A percentile compares a stretch with the other conserved stretches of the same genome.
Conservation (phyloP, 75 land plant species). For the Larix kaempferi region DNA sequence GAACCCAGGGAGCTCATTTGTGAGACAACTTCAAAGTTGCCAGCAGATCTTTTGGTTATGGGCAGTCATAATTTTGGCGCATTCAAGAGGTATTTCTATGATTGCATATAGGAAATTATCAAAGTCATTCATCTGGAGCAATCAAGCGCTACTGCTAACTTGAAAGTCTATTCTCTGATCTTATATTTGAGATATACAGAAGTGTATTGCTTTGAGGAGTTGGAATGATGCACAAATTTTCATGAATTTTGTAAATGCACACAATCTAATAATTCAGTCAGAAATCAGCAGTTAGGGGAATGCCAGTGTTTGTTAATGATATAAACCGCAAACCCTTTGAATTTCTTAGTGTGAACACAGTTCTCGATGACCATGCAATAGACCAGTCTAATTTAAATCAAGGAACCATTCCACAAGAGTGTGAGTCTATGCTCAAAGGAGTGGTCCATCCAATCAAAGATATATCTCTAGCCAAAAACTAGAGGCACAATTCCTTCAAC, state of each 20-base stretch:
- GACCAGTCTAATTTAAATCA: not conserved
- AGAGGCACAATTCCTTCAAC: not conserved
- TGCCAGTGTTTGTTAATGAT: not conserved
- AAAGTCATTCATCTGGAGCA: not conserved
- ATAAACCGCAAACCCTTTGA: not conserved
- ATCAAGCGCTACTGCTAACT: constrained; percentile 1
- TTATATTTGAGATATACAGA: not conserved
- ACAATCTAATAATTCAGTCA: not conserved
- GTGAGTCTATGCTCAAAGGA: not conserved
- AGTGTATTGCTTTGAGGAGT: not conserved
- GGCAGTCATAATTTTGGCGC: constrained; percentile 46
- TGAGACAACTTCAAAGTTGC: constrained; percentile 20
- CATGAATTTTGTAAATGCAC: not conserved
- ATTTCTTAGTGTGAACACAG: not conserved
- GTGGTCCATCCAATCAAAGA: not conserved
- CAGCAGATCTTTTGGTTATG: constrained; percentile 57
- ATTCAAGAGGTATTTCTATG: constrained; percentile 37
- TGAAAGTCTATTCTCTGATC: constrained; percentile 1
- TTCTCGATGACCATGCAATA: not conserved
- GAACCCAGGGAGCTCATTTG: constrained; percentile 55
- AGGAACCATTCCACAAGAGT: not conserved
- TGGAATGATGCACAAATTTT: not conserved
- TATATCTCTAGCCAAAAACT: not conserved
- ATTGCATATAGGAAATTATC: not conserved
- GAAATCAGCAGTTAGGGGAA: not conserved